Evolutionary conservation across 768 basidiomycete genomes (phyloP).

Genomic region (Vishniacozyma victoriae): DNA sequence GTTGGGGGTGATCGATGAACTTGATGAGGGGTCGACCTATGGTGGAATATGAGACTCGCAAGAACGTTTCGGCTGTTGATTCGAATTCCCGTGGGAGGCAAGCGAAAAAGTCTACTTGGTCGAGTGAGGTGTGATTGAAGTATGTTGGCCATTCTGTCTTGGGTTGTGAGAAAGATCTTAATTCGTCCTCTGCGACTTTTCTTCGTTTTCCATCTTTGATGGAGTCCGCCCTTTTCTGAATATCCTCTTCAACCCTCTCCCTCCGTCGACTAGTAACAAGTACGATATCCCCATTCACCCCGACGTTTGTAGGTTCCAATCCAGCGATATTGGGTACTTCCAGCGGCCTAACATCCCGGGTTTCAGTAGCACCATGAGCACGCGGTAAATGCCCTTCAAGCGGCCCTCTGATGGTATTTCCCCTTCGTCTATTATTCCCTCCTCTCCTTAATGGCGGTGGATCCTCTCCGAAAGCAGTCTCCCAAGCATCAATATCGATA

Average conservation of each 20-base stretch:
- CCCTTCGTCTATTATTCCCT: conserved; percentile 4
- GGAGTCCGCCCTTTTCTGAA: no score
- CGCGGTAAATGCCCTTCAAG: no score
- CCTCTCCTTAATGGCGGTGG: conserved; percentile 5
- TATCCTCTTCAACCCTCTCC: background rate
- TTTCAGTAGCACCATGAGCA: no score
- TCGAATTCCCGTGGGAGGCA: conserved; percentile 11
- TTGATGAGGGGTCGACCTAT: conserved; percentile 24
- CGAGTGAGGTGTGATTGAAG: conserved; percentile 6
- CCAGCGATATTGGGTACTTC: no score
- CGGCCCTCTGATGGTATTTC: conserved; percentile 4
- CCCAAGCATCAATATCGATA: conserved; percentile 12
- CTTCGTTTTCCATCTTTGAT: background rate
- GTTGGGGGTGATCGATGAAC: conserved; percentile 22
- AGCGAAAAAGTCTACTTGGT: background rate
- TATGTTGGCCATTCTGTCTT: conserved; percentile 10
- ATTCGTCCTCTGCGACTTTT: background rate
- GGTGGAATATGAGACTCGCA: no score
- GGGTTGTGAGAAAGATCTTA: background rate
- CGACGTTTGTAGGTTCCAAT: background rate
- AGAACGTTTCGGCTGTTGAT: background rate
- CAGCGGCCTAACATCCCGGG: no score
- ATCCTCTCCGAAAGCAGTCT: background rate
- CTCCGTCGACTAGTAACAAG: background rate
- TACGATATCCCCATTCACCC: no score